Base-by-base conservation (phyloP, 2,329 filamentous ascomycete genomes). In the Verticillium alfalfae region DNA sequence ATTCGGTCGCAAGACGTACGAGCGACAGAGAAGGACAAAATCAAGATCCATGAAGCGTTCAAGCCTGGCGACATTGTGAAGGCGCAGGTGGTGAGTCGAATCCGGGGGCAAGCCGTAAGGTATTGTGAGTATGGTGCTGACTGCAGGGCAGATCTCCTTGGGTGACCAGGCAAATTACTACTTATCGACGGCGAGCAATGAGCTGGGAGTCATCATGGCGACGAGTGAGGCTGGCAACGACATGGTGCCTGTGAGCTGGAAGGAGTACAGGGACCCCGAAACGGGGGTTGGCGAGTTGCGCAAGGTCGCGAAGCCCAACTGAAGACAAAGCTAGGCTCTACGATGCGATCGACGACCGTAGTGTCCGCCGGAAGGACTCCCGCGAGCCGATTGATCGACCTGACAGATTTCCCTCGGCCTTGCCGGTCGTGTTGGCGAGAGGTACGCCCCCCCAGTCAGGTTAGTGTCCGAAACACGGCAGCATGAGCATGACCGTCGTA, bases 161-260 rank as follows among this genome's bases (percentile, higher is more conserved):
- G 95, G 95, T 41, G 95, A 99, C 72, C 93, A 98, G 78, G 88
- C 90, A 58, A 96, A 92, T 70, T 99, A 98, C 74, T 99, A 97
- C 74, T 83, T 96, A n/a, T 91, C 89, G 34, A 99, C 95, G 1
- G 92, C 93, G 34, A 87, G 87, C 67, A 98, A 99, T 75, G 91
- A 96, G 72, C 81, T 96, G 49, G 95, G 95, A 2, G 94, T 98
- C 62, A 91, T 99, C 45, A 91, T 98, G 87, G 95, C 94, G 10
- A 89, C 86, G 68, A 96, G 92, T 72, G 92, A 96, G 73, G 85
- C 84, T 2, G 93, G 93, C 1, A 94, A 96, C 76, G 85, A 90
- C 69, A 96, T 98, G 93, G 90, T 90, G 70, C 94, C 95, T 2
- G 85, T 96, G 61, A 96, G 89, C 75, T 99, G 95, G 95, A 96